Base-by-base conservation (phyloP, 2,329 filamentous ascomycete species). In the Aspergillus brunneoviolaceus region DNA sequence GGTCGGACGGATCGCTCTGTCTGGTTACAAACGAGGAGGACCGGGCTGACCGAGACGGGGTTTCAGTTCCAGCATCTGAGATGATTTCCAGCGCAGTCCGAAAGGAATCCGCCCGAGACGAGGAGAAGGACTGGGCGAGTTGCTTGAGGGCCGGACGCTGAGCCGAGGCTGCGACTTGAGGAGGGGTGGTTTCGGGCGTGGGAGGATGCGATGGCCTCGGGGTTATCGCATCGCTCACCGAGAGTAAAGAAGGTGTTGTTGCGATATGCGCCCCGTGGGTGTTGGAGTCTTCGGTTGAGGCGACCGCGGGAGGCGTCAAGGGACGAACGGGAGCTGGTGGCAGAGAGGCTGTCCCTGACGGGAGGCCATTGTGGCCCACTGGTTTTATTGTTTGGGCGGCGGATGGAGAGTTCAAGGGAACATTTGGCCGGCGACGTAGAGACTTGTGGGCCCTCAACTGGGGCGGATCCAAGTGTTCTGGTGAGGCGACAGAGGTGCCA, bases 161-260 rank as follows among this genome's bases (percentile, higher is more conserved):
- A 5, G 29, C 57, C 5, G 66, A 65, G n/a, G 72, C 69, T 25
- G 69, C 64, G 33, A 69, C 65, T 60, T 86, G 83, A 39, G 89
- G 89, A 55, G 89, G 90, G 16, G 89, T 92, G 50, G 89, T 84
- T 74, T 92, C 89, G 35, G 89, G 90, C 3, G 89, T 92, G 33
- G 88, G 89, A 16, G 88, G 88, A 67, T 86, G 90, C 69, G 83
- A 82, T 64, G 88, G 85, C 64, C 86, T 85, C 29, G 86, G 87
- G 5, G 88, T 90, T 57, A 80, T 78, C 42, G 67, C 67, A 31
- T 67, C 67, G 42, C 62, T 62, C 23, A 70, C 67, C 25, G 67
- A 60, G 48, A 65, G 59, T 57, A 65, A 64, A 59, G 74, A 67
- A 58, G 66, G 63, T 64, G 69, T 66, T 35, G 64, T 65, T 33